Percentiles rank a stretch among this genome's conserved stretches.
These are phyloP conservation scores for Penicillium sp. DNA, from an alignment of 2,329 filamentous ascomycete species.

Conservation along the genomic window DNA sequence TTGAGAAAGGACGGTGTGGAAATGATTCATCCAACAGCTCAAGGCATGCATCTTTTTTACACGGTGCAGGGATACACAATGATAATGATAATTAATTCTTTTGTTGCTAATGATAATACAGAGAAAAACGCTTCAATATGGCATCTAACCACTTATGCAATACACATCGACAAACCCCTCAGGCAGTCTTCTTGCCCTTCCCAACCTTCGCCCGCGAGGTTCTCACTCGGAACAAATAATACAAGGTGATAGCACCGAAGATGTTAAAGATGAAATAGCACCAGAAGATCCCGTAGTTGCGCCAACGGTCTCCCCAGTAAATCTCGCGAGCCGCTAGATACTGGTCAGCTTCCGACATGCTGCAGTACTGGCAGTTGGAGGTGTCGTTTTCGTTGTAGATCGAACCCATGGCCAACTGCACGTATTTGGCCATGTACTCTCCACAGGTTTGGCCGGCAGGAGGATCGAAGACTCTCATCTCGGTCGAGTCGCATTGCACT, in stretches of 20 bases:
- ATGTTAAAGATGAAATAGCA: slow-evolving; percentile 63
- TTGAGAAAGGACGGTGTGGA: too few relatives aligned
- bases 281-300: slow-evolving; percentile 68
- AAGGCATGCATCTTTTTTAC: too few relatives aligned
- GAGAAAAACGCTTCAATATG: too few relatives aligned
- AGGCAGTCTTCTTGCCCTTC: slow-evolving; percentile 9
- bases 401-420: slow-evolving; percentile 3
- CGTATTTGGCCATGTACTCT: slow-evolving; percentile 15
- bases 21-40: too few relatives aligned
- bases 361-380: slow-evolving; percentile 55
- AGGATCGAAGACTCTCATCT: slow-evolving; percentile 15
- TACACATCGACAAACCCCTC: too few relatives aligned
- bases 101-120: too few relatives aligned
- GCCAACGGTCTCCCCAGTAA: slow-evolving; percentile 64
- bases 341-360: slow-evolving; percentile 37
- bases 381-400: slow-evolving; percentile 43
- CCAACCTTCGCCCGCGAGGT: slow-evolving; percentile 38
- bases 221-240: slow-evolving; percentile 48
- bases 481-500: slow-evolving; percentile 30
- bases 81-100: too few relatives aligned
- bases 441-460: slow-evolving; percentile 13
- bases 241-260: slow-evolving; percentile 55
- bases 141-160: too few relatives aligned
- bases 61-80: too few relatives aligned
- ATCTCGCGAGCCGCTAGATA: slow-evolving; percentile 50